Base-by-base conservation (phyloP, 345 rosid genomes). In the Leavenworthia alabamica region DNA sequence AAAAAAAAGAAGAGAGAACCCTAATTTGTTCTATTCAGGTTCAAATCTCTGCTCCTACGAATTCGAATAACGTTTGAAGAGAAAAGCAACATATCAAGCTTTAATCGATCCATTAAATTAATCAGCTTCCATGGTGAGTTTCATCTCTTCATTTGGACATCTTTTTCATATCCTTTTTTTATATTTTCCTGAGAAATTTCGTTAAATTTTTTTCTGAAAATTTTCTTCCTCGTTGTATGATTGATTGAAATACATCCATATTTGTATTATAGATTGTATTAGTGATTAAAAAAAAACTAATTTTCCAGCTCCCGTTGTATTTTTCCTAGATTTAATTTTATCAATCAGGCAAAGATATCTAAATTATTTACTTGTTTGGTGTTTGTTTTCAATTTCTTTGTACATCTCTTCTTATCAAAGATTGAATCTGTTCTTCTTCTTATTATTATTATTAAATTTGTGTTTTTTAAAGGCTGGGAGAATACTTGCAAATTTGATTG, bases 401-500 rank as follows among this genome's bases (percentile, higher is more conserved):
- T n/a, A n/a, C n/a, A n/a, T n/a, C n/a, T n/a, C n/a, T n/a, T n/a
- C n/a, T n/a, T n/a, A n/a, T n/a, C n/a, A n/a, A n/a, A n/a, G n/a
- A n/a, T n/a, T n/a, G n/a, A n/a, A n/a, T n/a, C n/a, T n/a, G n/a
- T n/a, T n/a, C 13, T 7, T 43, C 48, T 26, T 15, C 48, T 36
- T 39, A 3, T 28, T 6, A 14, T 69, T 47, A 13, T 46, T 7
- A n/a, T n/a, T 26, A 2, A 35, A 35, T 42, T 17, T 2, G 8
- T 6, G n/a, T n/a, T n/a, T 32, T 31, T 1, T 2, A 40, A 49
- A 71, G 98, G 98, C 96, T 37, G 84, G 82, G 2, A 92, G 67
- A 62, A 62, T 92, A 63, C 78, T 92, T 73, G 97, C 97, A 16
- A 80, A 89, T 56, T 71, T 93, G 71, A 75, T 89, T 74, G 88